These are phyloP conservation scores for Myriosclerotinia duriaeana DNA, from an alignment of 2,329 filamentous ascomycete genomes.

Conservation along the genomic window DNA sequence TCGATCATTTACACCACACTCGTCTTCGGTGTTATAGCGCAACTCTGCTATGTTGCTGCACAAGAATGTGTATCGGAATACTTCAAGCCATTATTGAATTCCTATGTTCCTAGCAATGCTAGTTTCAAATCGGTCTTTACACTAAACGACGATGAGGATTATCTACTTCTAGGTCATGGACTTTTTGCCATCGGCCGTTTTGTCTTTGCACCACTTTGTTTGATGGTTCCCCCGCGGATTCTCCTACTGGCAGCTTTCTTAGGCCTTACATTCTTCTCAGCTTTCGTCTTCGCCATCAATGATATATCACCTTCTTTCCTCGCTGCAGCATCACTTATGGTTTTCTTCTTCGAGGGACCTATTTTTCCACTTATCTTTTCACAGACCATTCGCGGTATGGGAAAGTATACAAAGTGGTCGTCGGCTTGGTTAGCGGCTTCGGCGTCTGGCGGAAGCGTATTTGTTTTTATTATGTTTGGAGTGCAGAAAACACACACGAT, in stretches of 20 bases:
- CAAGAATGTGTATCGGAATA: conserved; percentile 67
- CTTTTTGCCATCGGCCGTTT: conserved; percentile 75
- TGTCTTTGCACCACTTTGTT: conserved; percentile 60
- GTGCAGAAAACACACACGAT: conserved; percentile 29
- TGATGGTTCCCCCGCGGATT: conserved; percentile 64
- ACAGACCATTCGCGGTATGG: conserved; percentile 75
- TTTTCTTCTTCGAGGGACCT: conserved; percentile 79
- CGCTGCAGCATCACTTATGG: conserved; percentile 63
- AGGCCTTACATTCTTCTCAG: conserved; percentile 58
- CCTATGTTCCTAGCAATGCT: conserved; percentile 43
- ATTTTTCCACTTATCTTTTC: conserved; percentile 82
- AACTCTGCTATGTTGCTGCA: conserved; percentile 76
- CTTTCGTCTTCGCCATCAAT: conserved; percentile 50
- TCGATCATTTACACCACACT: conserved; percentile 47
- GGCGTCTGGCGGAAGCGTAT: conserved; percentile 34
- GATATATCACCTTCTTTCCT: conserved; percentile 47
- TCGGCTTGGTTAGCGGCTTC: conserved; percentile 67
- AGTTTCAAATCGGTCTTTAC: conserved; percentile 43
- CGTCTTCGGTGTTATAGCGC: conserved; percentile 69
- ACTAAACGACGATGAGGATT: conserved; percentile 57
- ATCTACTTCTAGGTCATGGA: conserved; percentile 69
- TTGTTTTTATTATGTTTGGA: conserved; percentile 37
- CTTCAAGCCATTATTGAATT: conserved; percentile 52
- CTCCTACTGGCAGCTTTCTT: conserved; percentile 63
- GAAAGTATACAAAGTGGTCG: conserved; percentile 75